Evolutionary conservation across 2,329 filamentous ascomycete genomes (phyloP), one percentile per base, ranked within the genome.

Genomic region (Bretziella fagacearum): DNA sequence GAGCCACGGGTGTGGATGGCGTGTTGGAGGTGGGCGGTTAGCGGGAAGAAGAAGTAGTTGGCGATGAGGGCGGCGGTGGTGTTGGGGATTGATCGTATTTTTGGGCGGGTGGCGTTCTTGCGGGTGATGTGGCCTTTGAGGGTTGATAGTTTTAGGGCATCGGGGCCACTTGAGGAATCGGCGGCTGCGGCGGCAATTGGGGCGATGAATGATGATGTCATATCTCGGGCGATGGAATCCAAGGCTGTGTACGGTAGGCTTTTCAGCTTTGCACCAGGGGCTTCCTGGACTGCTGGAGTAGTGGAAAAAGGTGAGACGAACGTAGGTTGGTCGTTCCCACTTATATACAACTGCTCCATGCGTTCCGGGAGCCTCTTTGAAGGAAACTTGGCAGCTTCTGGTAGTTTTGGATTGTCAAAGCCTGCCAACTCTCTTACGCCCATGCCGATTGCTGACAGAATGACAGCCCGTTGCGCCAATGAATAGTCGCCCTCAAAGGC

Each of bases 401-500:
- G 65, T 29, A 74, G 67, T 5, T 70, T 66, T 0, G 71, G 74
- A 6, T 66, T 63, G 40, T 81, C 77, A 53, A 83, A 76, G 0
- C 91, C 87, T 1, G 85, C 84, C 7, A 98, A 63, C 61, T 96
- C 87, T 50, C 89, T 74, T 2, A 84, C 84, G 25, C 81, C 76
- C 0, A 98, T 65, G 0, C 87, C 89, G 3, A 98, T 65, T 0
- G 84, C 79, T 17, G 84, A 80, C 45, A 98, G 77, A 30, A 96
- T 71, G 0, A 82, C 76, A 6, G 81, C 83, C 32, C 91, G 74
- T 59, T 96, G 89, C 0, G 79, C 74, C 30, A 96, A 66, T 0
- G 87, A 94, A 60, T 91, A 87, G 58, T 98, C 91, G 13, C 87
- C 87, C 35, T 85, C 80, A 58, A 95, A 96, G 58, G 91, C 93